Percentiles rank a stretch among this genome's conserved stretches.
These are phyloP conservation scores for Cylindrodendrum hubeiense DNA, from an alignment of 2,329 filamentous ascomycete species.

Conservation along the genomic window DNA sequence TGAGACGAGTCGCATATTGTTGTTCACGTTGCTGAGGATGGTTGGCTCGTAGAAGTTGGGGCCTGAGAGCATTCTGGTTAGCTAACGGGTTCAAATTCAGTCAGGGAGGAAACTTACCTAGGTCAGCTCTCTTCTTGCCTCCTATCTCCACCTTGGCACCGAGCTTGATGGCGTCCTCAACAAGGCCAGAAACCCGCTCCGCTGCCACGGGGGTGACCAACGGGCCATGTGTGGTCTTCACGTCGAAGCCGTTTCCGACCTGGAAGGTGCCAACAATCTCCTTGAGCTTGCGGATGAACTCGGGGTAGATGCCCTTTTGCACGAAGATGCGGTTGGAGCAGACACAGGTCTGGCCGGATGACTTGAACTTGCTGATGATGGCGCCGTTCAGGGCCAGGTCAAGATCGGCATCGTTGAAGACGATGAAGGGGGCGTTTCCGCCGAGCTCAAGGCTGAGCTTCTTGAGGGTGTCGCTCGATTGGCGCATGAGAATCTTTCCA, in stretches of 20 bases:
- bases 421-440: constrained; percentile 82
- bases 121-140: constrained; percentile 70
- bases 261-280: constrained; percentile 77
- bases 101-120: too few relatives aligned
- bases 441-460: constrained; percentile 72
- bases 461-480: constrained; percentile 77
- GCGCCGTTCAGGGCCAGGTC: constrained; percentile 73
- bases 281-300: constrained; percentile 73
- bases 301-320: constrained; percentile 78
- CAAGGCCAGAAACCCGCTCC: constrained; percentile 72
- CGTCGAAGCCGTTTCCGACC: constrained; percentile 72
- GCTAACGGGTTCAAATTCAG: not conserved
- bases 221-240: constrained; percentile 70
- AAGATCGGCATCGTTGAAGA: constrained; percentile 81
- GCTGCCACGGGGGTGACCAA: constrained; percentile 70
- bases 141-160: constrained; percentile 72
- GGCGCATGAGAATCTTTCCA: constrained; percentile 73
- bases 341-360: constrained; percentile 91
- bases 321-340: constrained; percentile 84
- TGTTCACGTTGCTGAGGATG: constrained; percentile 75
- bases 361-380: constrained; percentile 86
- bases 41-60: constrained; percentile 80
- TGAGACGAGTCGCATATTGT: constrained; percentile 73
- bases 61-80: constrained; percentile 32
- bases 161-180: constrained; percentile 73